Evolutionary conservation across 1,284 basidiomycete species (phyloP).

Genomic region (Flammula alnicola): DNA sequence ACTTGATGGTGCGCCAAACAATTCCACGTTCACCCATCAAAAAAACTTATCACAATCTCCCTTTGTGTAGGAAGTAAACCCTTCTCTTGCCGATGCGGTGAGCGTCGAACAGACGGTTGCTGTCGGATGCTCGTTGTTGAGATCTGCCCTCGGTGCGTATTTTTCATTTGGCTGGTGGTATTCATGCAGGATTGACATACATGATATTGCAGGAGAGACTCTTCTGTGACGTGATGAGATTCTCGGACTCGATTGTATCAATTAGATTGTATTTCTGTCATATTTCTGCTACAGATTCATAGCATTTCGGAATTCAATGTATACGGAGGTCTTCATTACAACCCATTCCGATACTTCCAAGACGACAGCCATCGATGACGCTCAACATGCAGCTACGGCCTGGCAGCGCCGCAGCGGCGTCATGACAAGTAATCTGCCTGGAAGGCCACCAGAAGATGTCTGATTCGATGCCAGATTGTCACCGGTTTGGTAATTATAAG

Average conservation of each 20-base stretch:
- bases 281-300: not conserved
- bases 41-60: not conserved
- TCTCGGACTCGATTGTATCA: not conserved
- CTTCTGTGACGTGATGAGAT: slow-evolving; percentile 14
- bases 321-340: not conserved
- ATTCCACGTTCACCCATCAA: slow-evolving; percentile 14
- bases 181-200: not conserved
- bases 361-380: not conserved
- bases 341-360: not conserved
- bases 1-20: slow-evolving; percentile 76
- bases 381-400: not conserved
- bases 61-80: slow-evolving; percentile 89
- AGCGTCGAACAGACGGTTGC: slow-evolving; percentile 89
- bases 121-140: slow-evolving; percentile 91
- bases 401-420: too few species aligned
- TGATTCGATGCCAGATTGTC: too few species aligned
- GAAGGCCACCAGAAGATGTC: too few species aligned
- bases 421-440: too few species aligned
- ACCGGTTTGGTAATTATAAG: too few species aligned
- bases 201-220: slow-evolving; percentile 38
- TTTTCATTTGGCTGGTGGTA: too few species aligned
- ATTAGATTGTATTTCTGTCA: slow-evolving; percentile 1
- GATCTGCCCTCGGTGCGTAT: slow-evolving; percentile 81
- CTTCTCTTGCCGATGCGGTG: slow-evolving; percentile 76
- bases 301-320: not conserved